These are phyloP conservation scores for Cymodocea nodosa DNA, from an alignment of 116 monocot genomes.

Conservation along the genomic window DNA sequence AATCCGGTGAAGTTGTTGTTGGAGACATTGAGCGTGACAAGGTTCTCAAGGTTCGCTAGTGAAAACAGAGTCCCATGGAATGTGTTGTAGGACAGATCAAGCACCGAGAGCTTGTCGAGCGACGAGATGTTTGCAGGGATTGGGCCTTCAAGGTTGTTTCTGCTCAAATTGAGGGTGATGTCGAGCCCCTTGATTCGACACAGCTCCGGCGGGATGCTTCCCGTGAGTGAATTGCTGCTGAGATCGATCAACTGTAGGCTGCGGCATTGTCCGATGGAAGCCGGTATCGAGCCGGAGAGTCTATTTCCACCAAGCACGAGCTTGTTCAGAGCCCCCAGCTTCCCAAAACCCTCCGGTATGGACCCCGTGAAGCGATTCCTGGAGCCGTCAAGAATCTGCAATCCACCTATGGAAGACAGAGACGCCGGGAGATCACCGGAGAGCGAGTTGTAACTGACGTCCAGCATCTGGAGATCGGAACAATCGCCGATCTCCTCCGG, in stretches of 20 bases:
- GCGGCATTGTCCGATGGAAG: conserved; percentile 41
- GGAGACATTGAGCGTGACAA: conserved; percentile 70
- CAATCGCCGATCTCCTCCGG: conserved; percentile 64
- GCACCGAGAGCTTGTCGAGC: conserved; percentile 55
- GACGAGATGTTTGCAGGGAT: conserved; percentile 47
- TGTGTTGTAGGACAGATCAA: conserved; percentile 70
- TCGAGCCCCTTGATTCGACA: conserved; percentile 62
- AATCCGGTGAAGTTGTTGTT: conserved; percentile 87
- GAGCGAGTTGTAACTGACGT: conserved; percentile 65
- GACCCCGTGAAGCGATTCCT: conserved; percentile 49
- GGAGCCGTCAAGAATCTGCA: conserved; percentile 69
- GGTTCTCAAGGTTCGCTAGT: conserved; percentile 55
- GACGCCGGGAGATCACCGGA: conserved; percentile 31
- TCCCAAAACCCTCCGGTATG: conserved; percentile 50
- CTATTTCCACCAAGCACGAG: conserved; percentile 44
- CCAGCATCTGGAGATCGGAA: conserved; percentile 69
- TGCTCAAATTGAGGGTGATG: conserved; percentile 74
- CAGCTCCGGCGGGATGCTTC: conserved; percentile 55
- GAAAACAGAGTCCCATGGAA: conserved; percentile 46
- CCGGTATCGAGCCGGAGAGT: conserved; percentile 48
- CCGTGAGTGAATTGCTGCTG: conserved; percentile 52
- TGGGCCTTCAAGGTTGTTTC: conserved; percentile 51
- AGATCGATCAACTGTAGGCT: conserved; percentile 64
- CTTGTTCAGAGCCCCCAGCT: conserved; percentile 48
- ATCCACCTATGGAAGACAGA: conserved; percentile 23